Percentiles rank a stretch among this genome's conserved stretches.
These are phyloP conservation scores for Intubia oerlemansii DNA, from an alignment of 2,329 filamentous ascomycete genomes.

Conservation along the genomic window DNA sequence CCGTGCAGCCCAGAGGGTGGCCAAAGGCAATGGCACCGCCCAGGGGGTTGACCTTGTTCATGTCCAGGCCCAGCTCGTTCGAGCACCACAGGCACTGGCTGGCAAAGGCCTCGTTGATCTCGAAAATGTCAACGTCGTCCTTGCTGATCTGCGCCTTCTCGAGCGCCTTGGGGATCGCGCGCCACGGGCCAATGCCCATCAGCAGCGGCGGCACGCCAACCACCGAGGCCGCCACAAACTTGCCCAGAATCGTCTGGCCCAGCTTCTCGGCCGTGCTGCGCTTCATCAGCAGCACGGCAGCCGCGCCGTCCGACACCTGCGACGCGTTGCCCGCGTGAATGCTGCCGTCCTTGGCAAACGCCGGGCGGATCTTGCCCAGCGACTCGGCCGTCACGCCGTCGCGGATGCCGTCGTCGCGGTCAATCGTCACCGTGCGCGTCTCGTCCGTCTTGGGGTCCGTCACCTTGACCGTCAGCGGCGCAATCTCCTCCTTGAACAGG, in stretches of 20 bases:
- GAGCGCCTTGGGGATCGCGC: conserved; percentile 82
- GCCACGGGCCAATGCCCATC: conserved; percentile 92
- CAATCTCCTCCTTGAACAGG: conserved; percentile 86
- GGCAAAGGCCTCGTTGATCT: conserved; percentile 99
- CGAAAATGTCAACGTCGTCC: conserved; percentile 88
- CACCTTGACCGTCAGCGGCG: conserved; percentile 65
- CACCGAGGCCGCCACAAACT: conserved; percentile 69
- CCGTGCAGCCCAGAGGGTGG: conserved; percentile 86
- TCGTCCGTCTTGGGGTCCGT: conserved; percentile 83
- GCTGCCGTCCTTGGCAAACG: conserved; percentile 68
- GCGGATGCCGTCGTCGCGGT: conserved; percentile 72
- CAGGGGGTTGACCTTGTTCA: conserved; percentile 89
- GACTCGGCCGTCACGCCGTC: conserved; percentile 70
- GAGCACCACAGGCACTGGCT: conserved; percentile 87
- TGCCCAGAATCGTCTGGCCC: conserved; percentile 75
- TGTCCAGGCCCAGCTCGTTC: conserved; percentile 63
- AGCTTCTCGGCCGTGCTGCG: conserved; percentile 75
- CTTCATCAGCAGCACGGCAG: conserved; percentile 89
- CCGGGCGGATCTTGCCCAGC: conserved; percentile 74
- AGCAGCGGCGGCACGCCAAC: conserved; percentile 82
- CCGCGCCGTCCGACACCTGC: conserved; percentile 89
- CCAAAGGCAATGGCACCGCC: conserved; percentile 92
- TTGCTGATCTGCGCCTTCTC: conserved; percentile 68
- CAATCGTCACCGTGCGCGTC: conserved; percentile 62
- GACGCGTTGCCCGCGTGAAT: conserved; percentile 95